A percentile compares a stretch with the other conserved stretches of the same genome.
phyloP scores from a whole-genome alignment of 2,329 filamentous ascomycete species.

The Aspergillus eucalypticola region DNA sequence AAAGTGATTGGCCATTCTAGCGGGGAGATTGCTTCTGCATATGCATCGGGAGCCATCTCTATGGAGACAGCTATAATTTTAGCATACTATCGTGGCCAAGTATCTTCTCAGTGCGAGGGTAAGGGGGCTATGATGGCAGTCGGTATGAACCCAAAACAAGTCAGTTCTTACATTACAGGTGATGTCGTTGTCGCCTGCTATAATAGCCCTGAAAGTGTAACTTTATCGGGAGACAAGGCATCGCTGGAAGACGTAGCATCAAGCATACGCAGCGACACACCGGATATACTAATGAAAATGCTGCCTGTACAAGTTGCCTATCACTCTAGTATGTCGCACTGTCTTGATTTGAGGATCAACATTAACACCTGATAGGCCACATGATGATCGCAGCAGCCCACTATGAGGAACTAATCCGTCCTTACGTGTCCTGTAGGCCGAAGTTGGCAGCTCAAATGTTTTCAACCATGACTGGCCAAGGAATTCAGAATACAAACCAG shows the following conservation, averaged over 20 bases:
- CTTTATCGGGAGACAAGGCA: constrained; percentile 23
- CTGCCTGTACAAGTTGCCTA: background rate
- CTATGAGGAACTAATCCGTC: background rate
- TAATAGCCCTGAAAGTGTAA: constrained; percentile 29
- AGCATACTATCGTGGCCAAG: constrained; percentile 25
- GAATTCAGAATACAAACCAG: background rate
- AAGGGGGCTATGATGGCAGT: constrained; percentile 28
- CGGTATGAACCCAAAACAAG: constrained; percentile 17
- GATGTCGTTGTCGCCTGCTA: constrained; percentile 27
- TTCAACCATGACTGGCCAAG: constrained; percentile 10
- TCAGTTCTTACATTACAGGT: constrained; percentile 14
- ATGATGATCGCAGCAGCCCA: background rate
- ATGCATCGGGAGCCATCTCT: constrained; percentile 28
- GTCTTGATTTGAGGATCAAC: too few species aligned
- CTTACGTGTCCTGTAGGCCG: background rate
- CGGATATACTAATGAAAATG: constrained; percentile 11
- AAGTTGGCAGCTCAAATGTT: constrained; percentile 8
- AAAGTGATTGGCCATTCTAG: constrained; percentile 36
- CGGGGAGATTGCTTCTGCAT: constrained; percentile 42
- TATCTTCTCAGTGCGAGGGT: constrained; percentile 6
- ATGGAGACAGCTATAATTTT: constrained; percentile 20
- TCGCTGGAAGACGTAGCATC: constrained; percentile 2
- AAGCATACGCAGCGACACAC: constrained; percentile 3
- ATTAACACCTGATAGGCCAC: background rate
- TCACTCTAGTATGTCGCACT: background rate